A percentile compares a stretch with the other conserved stretches of the same genome.
phyloP scores from a whole-genome alignment of 2,329 filamentous ascomycete genomes.

The Beauveria pseudobassiana region DNA sequence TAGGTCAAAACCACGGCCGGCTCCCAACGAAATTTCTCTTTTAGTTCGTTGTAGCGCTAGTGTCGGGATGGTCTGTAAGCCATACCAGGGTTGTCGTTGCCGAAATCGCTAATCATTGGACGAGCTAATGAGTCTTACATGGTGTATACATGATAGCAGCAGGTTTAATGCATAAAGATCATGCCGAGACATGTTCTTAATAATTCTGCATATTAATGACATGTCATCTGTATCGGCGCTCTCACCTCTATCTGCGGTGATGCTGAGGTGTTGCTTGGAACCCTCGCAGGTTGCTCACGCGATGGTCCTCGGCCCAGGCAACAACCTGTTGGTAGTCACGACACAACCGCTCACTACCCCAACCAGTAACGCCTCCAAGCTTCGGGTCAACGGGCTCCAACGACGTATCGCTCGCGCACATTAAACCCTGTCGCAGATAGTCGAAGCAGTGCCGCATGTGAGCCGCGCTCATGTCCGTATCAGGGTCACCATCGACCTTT shows the following conservation, averaged over 20 bases:
- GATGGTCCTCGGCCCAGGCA: neutral
- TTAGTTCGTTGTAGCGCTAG: too few species aligned
- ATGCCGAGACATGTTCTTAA: too few species aligned
- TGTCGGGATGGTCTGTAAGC: too few species aligned
- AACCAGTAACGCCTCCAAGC: neutral
- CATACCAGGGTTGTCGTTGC: too few species aligned
- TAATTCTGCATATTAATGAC: neutral
- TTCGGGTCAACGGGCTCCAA: neutral
- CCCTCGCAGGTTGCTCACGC: neutral
- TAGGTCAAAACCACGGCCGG: too few species aligned
- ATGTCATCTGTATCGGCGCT: neutral
- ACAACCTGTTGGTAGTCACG: neutral
- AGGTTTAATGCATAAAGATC: too few species aligned
- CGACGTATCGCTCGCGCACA: neutral
- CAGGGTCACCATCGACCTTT: neutral
- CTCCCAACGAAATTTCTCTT: too few species aligned
- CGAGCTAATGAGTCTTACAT: too few species aligned
- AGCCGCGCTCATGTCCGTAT: neutral
- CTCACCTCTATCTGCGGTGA: neutral
- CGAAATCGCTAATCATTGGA: too few species aligned
- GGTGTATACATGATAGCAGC: too few species aligned
- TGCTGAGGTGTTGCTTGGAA: neutral
- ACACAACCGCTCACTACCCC: neutral
- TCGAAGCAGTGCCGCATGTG: neutral
- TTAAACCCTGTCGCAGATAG: neutral